Base-by-base conservation (phyloP, 176 grass and related monocot genomes). In the Raddia guianensis region DNA sequence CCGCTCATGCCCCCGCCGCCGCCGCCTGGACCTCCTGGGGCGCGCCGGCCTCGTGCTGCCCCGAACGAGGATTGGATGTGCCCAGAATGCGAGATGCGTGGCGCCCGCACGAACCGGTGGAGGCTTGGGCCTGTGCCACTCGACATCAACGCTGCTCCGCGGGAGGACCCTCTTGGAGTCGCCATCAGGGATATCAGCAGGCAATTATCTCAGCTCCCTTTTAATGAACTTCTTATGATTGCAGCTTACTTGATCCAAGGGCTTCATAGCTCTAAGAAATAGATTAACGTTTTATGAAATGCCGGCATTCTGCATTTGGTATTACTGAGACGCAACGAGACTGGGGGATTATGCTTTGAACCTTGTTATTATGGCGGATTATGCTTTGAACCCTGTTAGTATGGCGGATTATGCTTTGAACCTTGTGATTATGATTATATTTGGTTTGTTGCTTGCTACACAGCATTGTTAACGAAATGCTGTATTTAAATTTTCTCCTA, bases 31-130 rank as follows among this genome's bases (percentile, higher is more conserved):
- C 75, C 79, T 9, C 75, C 89, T 16, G 89, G 89, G 8, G 55
- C 85, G 56, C 84, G 92, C 1, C 89, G 86, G 49, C 85, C 79
- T 50, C 78, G 66, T 18, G 35, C 18, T 0, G 73, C 74, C 18
- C 73, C 78, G 1, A 86, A 89, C 77, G 96, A 95, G 52, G 96
- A 93, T 75, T 99, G 96, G 96, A 84, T 93, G 71, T 99, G 96
- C 71, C 68, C 84, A 1, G 90, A 89, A 63, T 99, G 96, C 69
- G 89, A 85, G 81, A 76, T 81, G 61, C 89, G 60, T 13, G 96
- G 96, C n/a, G 69, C 87, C 58, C 90, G 88, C 12, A 73, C 83
- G 1, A 86, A 84, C 71, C 84, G 86, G 53, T 99, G 92, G 96
- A 93, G 80, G 61, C 88, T 91, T 6, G 90, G 92, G 1, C 37